Conservation (phyloP, 2,329 filamentous ascomycete species). For the Paecilomyces fulvus region DNA sequence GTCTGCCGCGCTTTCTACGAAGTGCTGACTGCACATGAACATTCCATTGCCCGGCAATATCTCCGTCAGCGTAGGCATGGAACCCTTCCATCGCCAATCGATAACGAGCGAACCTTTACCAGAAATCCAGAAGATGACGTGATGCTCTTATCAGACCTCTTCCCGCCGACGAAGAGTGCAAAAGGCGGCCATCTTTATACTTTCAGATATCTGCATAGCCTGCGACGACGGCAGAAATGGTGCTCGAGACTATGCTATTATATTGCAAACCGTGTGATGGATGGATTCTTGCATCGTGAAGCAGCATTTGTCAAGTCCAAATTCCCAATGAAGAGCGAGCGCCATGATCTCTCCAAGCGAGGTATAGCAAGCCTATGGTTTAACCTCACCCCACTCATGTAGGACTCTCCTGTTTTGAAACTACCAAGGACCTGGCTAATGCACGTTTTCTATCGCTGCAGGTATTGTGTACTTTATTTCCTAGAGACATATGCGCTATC, state of each 20-base stretch:
- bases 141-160: constrained; percentile 35
- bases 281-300: constrained; percentile 28
- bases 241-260: constrained; percentile 33
- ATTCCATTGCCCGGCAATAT: constrained; percentile 33
- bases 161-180: constrained; percentile 29
- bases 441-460: constrained; percentile 8
- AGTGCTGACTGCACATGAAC: constrained; percentile 29
- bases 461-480: constrained; percentile 35
- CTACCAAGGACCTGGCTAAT: background rate
- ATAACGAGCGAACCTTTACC: constrained; percentile 28
- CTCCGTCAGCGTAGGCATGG: constrained; percentile 34
- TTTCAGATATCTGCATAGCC: constrained; percentile 30
- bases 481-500: constrained; percentile 31
- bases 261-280: constrained; percentile 33
- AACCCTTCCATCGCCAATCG: constrained; percentile 32
- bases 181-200: constrained; percentile 31
- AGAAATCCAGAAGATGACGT: constrained; percentile 36
- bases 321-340: constrained; percentile 25
- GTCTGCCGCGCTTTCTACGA: constrained; percentile 31
- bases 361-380: constrained; percentile 28
- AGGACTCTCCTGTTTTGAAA: constrained; percentile 7
- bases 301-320: constrained; percentile 20
- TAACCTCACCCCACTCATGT: constrained; percentile 35
- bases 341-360: constrained; percentile 24
- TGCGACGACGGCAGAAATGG: constrained; percentile 29